A percentile compares a stretch with the other conserved stretches of the same genome.
Conservation (phyloP, 176 grass and related monocot species). For the Melocanna baccifera region DNA sequence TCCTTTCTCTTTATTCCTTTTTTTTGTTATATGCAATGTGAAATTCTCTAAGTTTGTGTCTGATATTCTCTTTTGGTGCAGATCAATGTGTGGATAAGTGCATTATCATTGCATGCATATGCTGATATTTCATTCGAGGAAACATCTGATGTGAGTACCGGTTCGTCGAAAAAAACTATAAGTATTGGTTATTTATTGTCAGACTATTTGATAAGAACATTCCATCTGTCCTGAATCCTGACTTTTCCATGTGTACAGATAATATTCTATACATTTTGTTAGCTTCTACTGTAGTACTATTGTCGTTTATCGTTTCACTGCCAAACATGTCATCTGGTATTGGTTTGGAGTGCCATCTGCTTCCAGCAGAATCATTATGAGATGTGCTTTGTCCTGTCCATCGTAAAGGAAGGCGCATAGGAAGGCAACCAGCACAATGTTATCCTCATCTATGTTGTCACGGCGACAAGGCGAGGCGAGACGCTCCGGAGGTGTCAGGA, state of each 20-base stretch:
- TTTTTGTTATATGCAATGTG: slow-evolving; percentile 12
- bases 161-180: not conserved
- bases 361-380: not conserved
- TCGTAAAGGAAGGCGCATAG: not conserved
- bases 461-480: too few relatives aligned
- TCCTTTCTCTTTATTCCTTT: not conserved
- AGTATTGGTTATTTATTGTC: not conserved
- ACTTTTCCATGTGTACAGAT: not conserved
- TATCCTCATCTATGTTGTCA: too few relatives aligned
- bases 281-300: not conserved
- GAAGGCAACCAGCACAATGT: too few relatives aligned
- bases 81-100: slow-evolving; percentile 89
- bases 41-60: not conserved
- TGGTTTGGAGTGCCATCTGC: not conserved
- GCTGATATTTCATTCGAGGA: slow-evolving; percentile 71
- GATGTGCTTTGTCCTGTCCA: not conserved
- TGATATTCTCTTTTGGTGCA: slow-evolving; percentile 41
- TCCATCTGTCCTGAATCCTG: not conserved
- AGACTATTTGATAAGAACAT: slow-evolving; percentile 4
- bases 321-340: not conserved
- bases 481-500: too few relatives aligned
- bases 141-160: slow-evolving; percentile 68
- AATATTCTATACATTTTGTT: not conserved
- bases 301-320: not conserved
- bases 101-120: slow-evolving; percentile 74